Evolutionary conservation across 1,139 yeast species (phyloP).

Genomic region (Candida pseudoviswanathii): DNA sequence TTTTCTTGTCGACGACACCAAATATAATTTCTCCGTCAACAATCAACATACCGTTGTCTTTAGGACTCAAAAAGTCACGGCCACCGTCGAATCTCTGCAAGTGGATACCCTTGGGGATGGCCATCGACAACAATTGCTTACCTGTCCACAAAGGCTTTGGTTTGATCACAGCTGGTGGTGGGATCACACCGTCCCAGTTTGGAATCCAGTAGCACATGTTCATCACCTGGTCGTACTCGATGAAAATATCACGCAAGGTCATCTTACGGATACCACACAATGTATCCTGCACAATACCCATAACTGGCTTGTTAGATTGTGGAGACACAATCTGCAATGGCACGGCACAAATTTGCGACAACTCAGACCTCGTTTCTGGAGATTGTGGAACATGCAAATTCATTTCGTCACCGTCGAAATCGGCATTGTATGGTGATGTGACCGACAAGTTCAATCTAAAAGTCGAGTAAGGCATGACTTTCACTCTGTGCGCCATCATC

Average conservation of each 20-base stretch:
- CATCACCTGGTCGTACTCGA: conserved; percentile 94
- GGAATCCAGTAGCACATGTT: conserved; percentile 98
- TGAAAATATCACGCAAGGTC: conserved; percentile 86
- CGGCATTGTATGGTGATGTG: conserved; percentile 98
- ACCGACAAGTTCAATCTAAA: conserved; percentile 95
- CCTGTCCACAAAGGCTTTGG: conserved; percentile 99
- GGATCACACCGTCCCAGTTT: conserved; percentile 97
- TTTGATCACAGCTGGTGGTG: conserved; percentile 92
- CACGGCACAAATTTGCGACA: conserved; percentile 93
- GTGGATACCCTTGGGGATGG: conserved; percentile 95
- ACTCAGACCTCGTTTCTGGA: conserved; percentile 96
- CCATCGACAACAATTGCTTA: conserved; percentile 87
- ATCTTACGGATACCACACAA: conserved; percentile 95
- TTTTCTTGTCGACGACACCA: conserved; percentile 97
- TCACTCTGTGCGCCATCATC: conserved; percentile 99
- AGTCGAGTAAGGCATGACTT: conserved; percentile 98
- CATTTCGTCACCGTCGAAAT: conserved; percentile 99
- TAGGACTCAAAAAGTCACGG: conserved; percentile 79
- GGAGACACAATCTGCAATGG: conserved; percentile 98
- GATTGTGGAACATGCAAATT: conserved; percentile 99
- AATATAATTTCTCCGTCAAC: conserved; percentile 92
- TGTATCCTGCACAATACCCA: conserved; percentile 99
- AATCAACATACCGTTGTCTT: conserved; percentile 89
- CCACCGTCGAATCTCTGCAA: conserved; percentile 91
- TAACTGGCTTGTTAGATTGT: conserved; percentile 97